A percentile compares a stretch with the other conserved stretches of the same genome.
These are phyloP conservation scores for Aureobasidium mangrovei DNA, from an alignment of 2,329 filamentous ascomycete species.

Conservation along the genomic window DNA sequence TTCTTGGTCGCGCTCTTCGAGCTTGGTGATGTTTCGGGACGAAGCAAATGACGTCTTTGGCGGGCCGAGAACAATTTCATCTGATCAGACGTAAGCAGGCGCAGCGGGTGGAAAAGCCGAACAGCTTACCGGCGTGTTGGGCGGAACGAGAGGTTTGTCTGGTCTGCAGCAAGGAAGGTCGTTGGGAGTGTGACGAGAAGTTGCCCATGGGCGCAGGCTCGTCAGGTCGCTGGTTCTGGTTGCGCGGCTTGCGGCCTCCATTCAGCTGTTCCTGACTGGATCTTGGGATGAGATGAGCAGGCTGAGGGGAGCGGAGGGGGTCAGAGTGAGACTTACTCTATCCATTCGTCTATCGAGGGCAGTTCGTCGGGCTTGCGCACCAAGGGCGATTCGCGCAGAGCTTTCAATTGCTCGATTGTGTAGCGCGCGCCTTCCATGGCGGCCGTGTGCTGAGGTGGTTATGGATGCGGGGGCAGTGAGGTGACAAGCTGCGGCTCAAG, in stretches of 20 bases:
- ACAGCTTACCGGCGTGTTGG: constrained; percentile 4
- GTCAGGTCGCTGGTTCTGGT: constrained; percentile 16
- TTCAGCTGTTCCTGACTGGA: constrained; percentile 11
- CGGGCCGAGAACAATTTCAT: constrained; percentile 79
- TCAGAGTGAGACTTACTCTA: constrained; percentile 56
- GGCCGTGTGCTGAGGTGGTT: not conserved
- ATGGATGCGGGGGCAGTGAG: constrained; percentile 1
- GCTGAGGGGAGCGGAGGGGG: not conserved
- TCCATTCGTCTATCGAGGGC: constrained; percentile 87
- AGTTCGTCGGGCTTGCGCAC: constrained; percentile 70
- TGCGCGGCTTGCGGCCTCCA: constrained; percentile 13
- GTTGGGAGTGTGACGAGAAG: constrained; percentile 24
- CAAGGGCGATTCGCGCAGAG: constrained; percentile 71
- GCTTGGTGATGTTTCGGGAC: constrained; percentile 47
- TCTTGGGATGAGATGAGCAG: constrained; percentile 14
- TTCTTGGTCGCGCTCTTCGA: constrained; percentile 30
- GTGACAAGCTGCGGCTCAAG: too few relatives aligned
- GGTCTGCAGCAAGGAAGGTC: constrained; percentile 24
- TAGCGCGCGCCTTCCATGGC: constrained; percentile 49
- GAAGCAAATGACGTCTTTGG: constrained; percentile 78
- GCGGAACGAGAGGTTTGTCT: constrained; percentile 17
- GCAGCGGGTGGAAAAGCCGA: not conserved
- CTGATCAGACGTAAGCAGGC: constrained; percentile 27
- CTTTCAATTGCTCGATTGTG: constrained; percentile 64
- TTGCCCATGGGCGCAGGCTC: constrained; percentile 28